Base-by-base conservation (phyloP, 2,329 filamentous ascomycete genomes). In the Aquanectria penicillioides region DNA sequence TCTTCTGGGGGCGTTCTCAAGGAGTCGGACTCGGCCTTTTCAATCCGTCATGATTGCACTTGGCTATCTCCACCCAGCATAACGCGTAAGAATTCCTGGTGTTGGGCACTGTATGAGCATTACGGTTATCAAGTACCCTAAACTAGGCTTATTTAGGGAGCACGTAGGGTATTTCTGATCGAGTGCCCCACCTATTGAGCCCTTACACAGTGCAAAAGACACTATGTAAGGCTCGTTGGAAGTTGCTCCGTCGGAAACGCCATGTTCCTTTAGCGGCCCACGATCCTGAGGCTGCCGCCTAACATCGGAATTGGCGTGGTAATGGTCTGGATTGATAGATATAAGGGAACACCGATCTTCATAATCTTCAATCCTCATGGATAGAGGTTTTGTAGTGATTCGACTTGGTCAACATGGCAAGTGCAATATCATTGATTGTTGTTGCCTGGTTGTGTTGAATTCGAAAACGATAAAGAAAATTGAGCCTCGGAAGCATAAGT, bases 61-160 rank as follows among this genome's bases (percentile, higher is more conserved):
- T 48, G 3, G 40, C 18, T 20, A 38, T 54, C 69, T 61, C 62
- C 64, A 64, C 62, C 31, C 36, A 68, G 50, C 71, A 74, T 74
- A 73, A 74, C 71, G 70, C 65, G 59, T 69, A 70, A 34, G 47
- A 57, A 57, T 44, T 37, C 22, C 4, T 10, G 56, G 50, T 41
- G 13, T 22, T 11, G 12, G 23, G 33, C 62, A 72, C 70, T 69
- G 70, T 68, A 33, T 18, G 0, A 62, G 48, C 71, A 73, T 73
- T 66, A 73, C 72, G 50, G 69, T 70, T 74, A 74, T n/a, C 12
- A 59, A 25, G 2, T 47, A 73, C 71, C 25, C 53, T 1, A 1
- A 2, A 5, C 2, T 4, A n/a, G 1, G 11, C 7, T 7, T 3
- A 2, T 2, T 0, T 1, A 5, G 2, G 8, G 2, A 2, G 11